Percentiles rank a stretch among this genome's conserved stretches.
Conservation (phyloP, 768 basidiomycete species). For the Asterophora parasitica region DNA sequence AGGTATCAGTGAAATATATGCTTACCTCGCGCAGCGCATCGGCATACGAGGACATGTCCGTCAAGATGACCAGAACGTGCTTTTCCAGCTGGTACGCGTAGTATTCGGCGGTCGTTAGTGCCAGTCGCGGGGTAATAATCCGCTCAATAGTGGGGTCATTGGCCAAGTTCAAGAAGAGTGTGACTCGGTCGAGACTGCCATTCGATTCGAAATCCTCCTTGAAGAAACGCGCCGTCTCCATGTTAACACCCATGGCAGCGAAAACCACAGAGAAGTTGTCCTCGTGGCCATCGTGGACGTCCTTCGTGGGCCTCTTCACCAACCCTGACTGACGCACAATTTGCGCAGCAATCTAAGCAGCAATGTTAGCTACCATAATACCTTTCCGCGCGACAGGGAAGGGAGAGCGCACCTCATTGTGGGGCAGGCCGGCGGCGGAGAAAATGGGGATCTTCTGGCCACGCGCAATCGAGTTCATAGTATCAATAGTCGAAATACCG, state of each 20-base stretch:
- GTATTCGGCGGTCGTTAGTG: constrained; percentile 97
- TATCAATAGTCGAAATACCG: constrained; percentile 97
- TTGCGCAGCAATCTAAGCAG: constrained; percentile 90
- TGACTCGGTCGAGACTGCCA: constrained; percentile 94
- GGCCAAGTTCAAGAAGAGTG: constrained; percentile 96
- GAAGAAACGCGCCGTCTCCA: constrained; percentile 99
- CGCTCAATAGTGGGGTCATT: constrained; percentile 99
- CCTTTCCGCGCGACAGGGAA: not conserved
- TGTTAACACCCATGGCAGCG: constrained; percentile 99
- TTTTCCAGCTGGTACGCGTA: constrained; percentile 99
- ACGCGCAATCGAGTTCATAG: constrained; percentile 98
- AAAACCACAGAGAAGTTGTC: constrained; percentile 99
- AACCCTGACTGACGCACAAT: constrained; percentile 99
- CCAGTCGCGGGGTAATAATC: constrained; percentile 98
- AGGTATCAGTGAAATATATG: constrained; percentile 14
- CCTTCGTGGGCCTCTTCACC: constrained; percentile 94
- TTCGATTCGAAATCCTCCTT: constrained; percentile 99
- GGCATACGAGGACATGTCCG: constrained; percentile 98
- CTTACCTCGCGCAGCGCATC: constrained; percentile 90
- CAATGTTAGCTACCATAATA: constrained; percentile 3
- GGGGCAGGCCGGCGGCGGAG: constrained; percentile 96
- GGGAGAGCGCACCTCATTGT: constrained; percentile 76
- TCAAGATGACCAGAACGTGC: constrained; percentile 97
- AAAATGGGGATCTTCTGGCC: constrained; percentile 99
- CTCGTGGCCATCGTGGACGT: constrained; percentile 97